Base-by-base conservation (phyloP, 495 filamentous ascomycete genomes). In the Schizothecium vesticola region DNA sequence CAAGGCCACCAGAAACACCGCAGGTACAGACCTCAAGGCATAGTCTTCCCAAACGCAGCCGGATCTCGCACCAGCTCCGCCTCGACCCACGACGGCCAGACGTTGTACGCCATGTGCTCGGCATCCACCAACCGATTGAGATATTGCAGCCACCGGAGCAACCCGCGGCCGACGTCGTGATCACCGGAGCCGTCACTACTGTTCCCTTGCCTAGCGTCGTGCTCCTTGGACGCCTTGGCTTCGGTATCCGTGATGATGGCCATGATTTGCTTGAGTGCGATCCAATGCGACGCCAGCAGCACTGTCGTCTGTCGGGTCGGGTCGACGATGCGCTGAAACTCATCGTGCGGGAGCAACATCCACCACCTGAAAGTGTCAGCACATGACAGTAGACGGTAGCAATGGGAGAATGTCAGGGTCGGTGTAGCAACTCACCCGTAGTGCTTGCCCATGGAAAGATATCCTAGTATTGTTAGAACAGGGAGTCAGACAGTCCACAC, bases 281-380 rank as follows among this genome's bases (percentile, higher is more conserved):
- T 82, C 77, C 86, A 89, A 77, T 89, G 87, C 43, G 85, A 69
- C 16, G 84, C 81, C 9, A 90, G 72, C n/a, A 89, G 73, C 55
- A 84, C 73, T 7, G 78, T 76, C 13, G 82, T 74, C 67, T 81
- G 78, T 71, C 85, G 86, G 29, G 63, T 65, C 21, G 84, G 80
- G 68, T 85, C 79, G 69, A 87, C 79, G 56, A 89, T 80, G 6
- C 71, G 70, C 69, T 82, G 77, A 71, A 90, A 90, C 56, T 86
- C 76, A 1, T 76, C 74, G 70, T 88, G 82, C 8, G 81, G 77
- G 71, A 87, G 71, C 72, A 78, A 75, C 77, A 83, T 82, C 82
- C 82, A 84, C 82, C 82, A 84, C 7, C 31, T 36, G 31, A 12
- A 2, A 36, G 31, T 36, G 31, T 36, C 12, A 36, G 31, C 12